Evolutionary conservation across 1,139 yeast species (phyloP).

Genomic region (Nematodospora anomalae): DNA sequence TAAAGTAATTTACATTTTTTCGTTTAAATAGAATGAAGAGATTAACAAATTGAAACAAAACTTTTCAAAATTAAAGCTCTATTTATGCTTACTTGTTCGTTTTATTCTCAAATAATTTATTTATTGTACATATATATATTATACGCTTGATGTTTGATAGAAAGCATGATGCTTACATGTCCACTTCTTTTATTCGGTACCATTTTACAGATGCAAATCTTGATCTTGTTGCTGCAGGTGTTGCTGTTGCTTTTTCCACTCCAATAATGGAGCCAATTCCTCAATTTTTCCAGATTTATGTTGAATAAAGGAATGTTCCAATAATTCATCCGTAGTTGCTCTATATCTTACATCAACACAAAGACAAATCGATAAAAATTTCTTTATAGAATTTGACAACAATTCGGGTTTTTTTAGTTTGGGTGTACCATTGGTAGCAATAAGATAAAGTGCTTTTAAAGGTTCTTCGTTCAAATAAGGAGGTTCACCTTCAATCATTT

Average conservation of each 20-base stretch:
- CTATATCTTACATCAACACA: conserved; percentile 94
- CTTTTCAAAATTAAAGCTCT: too few relatives aligned
- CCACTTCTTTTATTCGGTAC: not conserved
- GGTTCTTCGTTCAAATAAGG: conserved; percentile 98
- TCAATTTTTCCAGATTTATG: conserved; percentile 67
- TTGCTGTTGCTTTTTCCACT: conserved; percentile 50
- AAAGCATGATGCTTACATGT: not conserved
- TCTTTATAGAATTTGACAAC: conserved; percentile 75
- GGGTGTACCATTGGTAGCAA: conserved; percentile 97
- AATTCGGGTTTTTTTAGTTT: conserved; percentile 84
- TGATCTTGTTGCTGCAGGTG: conserved; percentile 2
- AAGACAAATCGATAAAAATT: conserved; percentile 85
- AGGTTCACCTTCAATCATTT: conserved; percentile 98
- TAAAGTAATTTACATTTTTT: too few relatives aligned
- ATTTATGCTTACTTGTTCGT: too few relatives aligned
- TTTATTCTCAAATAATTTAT: too few relatives aligned
- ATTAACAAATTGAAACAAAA: too few relatives aligned
- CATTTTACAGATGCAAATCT: not conserved
- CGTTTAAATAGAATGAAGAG: too few relatives aligned
- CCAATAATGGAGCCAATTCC: conserved; percentile 67
- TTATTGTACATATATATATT: not conserved
- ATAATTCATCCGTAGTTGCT: conserved; percentile 85
- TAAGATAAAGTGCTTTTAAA: conserved; percentile 55
- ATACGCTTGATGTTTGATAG: too few relatives aligned
- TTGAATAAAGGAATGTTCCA: conserved; percentile 76